A percentile compares a stretch with the other conserved stretches of the same genome.
phyloP scores from a whole-genome alignment of 768 basidiomycete genomes.

The Pisolithus sp. region DNA sequence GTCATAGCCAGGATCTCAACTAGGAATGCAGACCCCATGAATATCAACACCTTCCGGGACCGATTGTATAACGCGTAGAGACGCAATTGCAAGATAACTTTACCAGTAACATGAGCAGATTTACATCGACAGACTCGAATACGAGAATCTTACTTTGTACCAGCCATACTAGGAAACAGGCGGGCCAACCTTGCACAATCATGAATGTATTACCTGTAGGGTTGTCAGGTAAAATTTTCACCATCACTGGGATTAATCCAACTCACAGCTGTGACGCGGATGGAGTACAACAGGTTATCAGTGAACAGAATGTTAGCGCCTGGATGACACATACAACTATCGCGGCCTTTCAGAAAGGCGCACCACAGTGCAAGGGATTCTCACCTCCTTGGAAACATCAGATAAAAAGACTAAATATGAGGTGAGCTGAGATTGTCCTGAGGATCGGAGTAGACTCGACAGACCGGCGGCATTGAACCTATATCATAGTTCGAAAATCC shows the following conservation, averaged over 20 bases:
- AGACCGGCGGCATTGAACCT: neutral
- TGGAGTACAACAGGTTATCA: neutral
- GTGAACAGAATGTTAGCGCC: too few relatives aligned
- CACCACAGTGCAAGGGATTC: neutral
- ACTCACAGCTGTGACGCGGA: neutral
- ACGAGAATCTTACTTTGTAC: neutral
- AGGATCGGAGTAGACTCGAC: neutral
- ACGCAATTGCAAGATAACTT: neutral
- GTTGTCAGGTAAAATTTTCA: neutral
- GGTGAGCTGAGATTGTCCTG: neutral
- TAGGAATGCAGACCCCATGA: neutral
- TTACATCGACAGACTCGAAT: neutral
- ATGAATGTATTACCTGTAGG: neutral
- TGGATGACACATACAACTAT: too few relatives aligned
- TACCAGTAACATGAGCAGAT: neutral
- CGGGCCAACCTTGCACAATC: neutral
- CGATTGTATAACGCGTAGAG: neutral
- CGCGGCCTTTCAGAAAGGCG: too few relatives aligned
- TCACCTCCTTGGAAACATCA: neutral
- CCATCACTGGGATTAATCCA: neutral
- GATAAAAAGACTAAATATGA: neutral
- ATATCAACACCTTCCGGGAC: neutral
- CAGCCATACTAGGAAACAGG: neutral
- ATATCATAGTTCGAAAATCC: neutral
- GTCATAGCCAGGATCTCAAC: neutral